phyloP scores from a whole-genome alignment of 2,329 filamentous ascomycete species.

The Clarireedia monteithiana region DNA sequence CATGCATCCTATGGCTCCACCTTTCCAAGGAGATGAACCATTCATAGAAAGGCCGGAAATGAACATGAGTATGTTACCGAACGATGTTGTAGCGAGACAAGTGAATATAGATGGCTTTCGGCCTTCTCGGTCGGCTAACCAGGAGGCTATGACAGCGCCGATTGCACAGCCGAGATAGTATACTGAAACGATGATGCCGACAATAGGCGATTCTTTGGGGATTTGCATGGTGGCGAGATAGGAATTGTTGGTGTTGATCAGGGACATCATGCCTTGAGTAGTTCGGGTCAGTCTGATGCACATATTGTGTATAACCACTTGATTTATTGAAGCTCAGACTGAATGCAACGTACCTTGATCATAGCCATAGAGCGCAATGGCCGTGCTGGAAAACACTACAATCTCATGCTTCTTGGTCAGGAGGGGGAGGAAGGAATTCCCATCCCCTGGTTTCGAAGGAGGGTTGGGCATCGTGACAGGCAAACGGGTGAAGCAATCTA shows the following conservation, averaged over 20 bases:
- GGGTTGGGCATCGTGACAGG: conserved; percentile 27
- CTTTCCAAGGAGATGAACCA: conserved; percentile 35
- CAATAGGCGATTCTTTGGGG: conserved; percentile 8
- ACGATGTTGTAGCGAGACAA: conserved; percentile 43
- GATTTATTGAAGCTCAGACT: no score
- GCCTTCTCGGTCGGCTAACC: conserved; percentile 44
- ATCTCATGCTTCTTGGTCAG: conserved; percentile 31
- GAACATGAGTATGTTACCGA: conserved; percentile 56
- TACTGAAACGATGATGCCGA: conserved; percentile 42
- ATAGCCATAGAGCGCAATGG: conserved; percentile 66
- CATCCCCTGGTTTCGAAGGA: conserved; percentile 19
- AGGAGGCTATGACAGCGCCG: conserved; percentile 49
- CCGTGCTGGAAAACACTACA: conserved; percentile 33
- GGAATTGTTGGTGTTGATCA: conserved; percentile 47
- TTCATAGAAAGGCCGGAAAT: conserved; percentile 41
- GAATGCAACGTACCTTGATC: conserved; percentile 52
- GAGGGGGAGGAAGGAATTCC: conserved; percentile 19
- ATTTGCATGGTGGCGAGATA: conserved; percentile 54
- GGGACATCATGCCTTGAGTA: conserved; percentile 58
- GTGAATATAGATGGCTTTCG: conserved; percentile 48
- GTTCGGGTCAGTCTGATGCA: no score
- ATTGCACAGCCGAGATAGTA: conserved; percentile 56
- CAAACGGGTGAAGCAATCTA: neutral
- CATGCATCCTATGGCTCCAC: conserved; percentile 38
- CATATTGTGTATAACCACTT: no score